Percentiles rank a stretch among this genome's conserved stretches.
Evolutionary conservation across 2,329 filamentous ascomycete species (phyloP).

Genomic region (Botrytis deweyae): DNA sequence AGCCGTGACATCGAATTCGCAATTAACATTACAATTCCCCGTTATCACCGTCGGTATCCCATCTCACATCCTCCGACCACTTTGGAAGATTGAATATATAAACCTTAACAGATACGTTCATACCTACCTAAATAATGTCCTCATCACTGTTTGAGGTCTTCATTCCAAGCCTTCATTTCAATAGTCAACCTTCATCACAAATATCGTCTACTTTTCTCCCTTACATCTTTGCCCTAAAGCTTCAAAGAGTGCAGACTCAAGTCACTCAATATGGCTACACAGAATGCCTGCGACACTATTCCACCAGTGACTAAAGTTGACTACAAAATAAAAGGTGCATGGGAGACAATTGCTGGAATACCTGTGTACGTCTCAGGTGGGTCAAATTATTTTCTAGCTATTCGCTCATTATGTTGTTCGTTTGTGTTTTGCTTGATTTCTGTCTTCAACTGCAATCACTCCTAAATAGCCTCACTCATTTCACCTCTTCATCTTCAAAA

Average conservation of each 20-base stretch:
- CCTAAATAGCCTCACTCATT: not conserved
- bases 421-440: not conserved
- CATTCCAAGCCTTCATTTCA: not conserved
- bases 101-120: not conserved
- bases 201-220: not conserved
- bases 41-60: not conserved
- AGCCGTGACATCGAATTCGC: too few species aligned
- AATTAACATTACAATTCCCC: too few species aligned
- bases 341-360: conserved; percentile 24
- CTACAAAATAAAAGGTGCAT: conserved; percentile 35
- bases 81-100: not conserved
- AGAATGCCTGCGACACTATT: conserved; percentile 35
- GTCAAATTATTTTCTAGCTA: not conserved
- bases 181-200: not conserved
- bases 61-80: not conserved
- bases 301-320: conserved; percentile 39
- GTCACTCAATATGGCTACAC: conserved; percentile 25
- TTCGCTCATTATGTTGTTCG: not conserved
- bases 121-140: not conserved
- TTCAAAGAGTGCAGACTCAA: not conserved
- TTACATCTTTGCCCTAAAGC: not conserved
- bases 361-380: conserved; percentile 19
- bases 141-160: not conserved
- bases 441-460: not conserved
- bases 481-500: not conserved